Conservation (phyloP, 441 rosid species). For the Pelargonium fulgidum region DNA sequence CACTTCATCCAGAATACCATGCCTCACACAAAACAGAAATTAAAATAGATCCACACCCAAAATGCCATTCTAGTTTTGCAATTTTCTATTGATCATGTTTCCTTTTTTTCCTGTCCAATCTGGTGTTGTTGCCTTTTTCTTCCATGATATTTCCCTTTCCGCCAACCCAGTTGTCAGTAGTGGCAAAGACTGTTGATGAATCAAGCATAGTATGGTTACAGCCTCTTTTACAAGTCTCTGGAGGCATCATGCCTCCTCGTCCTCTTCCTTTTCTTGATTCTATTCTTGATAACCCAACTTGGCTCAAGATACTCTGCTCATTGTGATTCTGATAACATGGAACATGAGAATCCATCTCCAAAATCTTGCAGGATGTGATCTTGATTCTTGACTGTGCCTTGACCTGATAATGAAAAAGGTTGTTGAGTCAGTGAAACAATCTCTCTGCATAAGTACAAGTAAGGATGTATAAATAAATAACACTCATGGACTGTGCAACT, state of each 20-base stretch:
- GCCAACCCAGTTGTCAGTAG: constrained; percentile 37
- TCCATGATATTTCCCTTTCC: constrained; percentile 26
- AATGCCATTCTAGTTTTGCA: constrained; percentile 18
- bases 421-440: no score
- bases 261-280: constrained; percentile 18
- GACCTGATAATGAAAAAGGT: no score
- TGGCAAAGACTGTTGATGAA: constrained; percentile 26
- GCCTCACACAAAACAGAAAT: constrained; percentile 32
- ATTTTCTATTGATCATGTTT: constrained; percentile 11
- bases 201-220: constrained; percentile 13
- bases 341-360: constrained; percentile 21
- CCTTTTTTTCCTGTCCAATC: constrained; percentile 27
- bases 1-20: constrained; percentile 62
- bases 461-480: no score
- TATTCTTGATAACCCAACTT: constrained; percentile 9
- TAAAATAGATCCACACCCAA: constrained; percentile 30
- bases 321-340: constrained; percentile 3
- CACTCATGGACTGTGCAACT: no score
- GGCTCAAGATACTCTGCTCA: constrained; percentile 15
- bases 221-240: no score
- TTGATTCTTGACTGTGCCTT: no score
- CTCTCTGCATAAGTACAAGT: no score
- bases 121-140: constrained; percentile 13
- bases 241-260: no score
- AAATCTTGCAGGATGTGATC: no score